A percentile compares a stretch with the other conserved stretches of the same genome.
Evolutionary conservation across 208 protist genomes (phyloP).

Genomic region (Leishmania martiniquensis): DNA sequence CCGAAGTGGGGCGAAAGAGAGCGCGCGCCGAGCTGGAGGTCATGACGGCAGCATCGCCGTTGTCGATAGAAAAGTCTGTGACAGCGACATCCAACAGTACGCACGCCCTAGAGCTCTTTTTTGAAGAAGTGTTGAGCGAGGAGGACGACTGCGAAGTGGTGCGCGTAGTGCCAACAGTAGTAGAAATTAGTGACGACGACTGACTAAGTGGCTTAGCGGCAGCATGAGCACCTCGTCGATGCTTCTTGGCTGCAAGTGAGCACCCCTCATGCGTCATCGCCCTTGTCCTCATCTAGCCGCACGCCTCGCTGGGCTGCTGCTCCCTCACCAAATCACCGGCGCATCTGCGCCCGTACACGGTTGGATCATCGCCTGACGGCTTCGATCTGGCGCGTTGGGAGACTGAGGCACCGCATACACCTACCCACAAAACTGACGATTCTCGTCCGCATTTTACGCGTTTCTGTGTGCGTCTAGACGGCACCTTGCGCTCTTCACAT

Average conservation of each 20-base stretch:
- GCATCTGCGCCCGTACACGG: not conserved
- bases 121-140: slow-evolving; percentile 10
- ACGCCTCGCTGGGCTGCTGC: not conserved
- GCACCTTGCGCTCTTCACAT: not conserved
- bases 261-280: too few relatives aligned
- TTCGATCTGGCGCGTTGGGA: not conserved
- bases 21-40: not conserved
- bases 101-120: not conserved
- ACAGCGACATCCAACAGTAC: not conserved
- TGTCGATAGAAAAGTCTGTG: not conserved
- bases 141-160: slow-evolving; percentile 42
- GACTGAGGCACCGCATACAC: not conserved
- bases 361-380: not conserved
- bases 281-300: not conserved
- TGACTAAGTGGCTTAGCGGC: not conserved
- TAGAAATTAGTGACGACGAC: slow-evolving; percentile 70
- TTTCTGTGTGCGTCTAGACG: not conserved
- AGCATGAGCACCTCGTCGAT: not conserved
- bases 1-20: not conserved
- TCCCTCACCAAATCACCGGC: too few relatives aligned
- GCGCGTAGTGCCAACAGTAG: slow-evolving; percentile 21
- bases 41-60: not conserved
- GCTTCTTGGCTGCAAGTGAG: too few relatives aligned
- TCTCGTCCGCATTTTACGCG: not conserved
- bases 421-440: too few relatives aligned